Conservation (phyloP, 1,139 yeast species). For the Suzukiozyma palmioleophila region DNA sequence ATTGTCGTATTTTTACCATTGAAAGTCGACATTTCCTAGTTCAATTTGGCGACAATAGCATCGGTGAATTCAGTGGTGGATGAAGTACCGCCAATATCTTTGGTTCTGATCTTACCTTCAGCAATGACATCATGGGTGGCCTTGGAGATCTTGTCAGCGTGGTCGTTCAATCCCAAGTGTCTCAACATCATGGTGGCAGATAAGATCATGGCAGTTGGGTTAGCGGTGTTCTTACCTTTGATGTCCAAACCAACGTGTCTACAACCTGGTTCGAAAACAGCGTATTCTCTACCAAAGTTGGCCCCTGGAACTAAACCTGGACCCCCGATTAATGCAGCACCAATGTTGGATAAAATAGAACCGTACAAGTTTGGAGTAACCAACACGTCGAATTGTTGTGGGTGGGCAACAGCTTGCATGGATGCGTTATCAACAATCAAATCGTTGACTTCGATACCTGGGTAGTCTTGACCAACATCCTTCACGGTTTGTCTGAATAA, state of each 20-base stretch:
- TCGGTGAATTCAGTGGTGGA: slow-evolving; percentile 92
- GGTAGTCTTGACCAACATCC: slow-evolving; percentile 86
- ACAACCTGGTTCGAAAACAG: slow-evolving; percentile 99
- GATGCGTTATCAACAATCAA: slow-evolving; percentile 98
- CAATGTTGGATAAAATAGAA: slow-evolving; percentile 93
- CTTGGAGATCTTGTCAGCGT: slow-evolving; percentile 80
- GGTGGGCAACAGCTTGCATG: slow-evolving; percentile 98
- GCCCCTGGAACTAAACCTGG: slow-evolving; percentile 99
- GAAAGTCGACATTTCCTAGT: slow-evolving; percentile 14
- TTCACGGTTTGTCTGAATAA: slow-evolving; percentile 92
- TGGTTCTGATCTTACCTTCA: slow-evolving; percentile 76
- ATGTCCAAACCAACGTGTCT: slow-evolving; percentile 98
- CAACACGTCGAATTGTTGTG: slow-evolving; percentile 96
- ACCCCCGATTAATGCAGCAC: slow-evolving; percentile 98
- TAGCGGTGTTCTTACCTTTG: slow-evolving; percentile 90
- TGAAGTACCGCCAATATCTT: slow-evolving; percentile 85
- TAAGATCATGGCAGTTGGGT: slow-evolving; percentile 97
- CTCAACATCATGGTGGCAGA: slow-evolving; percentile 89
- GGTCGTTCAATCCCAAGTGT: slow-evolving; percentile 82
- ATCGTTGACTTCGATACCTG: slow-evolving; percentile 78
- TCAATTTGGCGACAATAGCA: slow-evolving; percentile 68
- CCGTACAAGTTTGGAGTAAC: slow-evolving; percentile 99
- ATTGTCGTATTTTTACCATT: not conserved
- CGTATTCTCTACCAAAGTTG: slow-evolving; percentile 95
- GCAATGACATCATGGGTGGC: slow-evolving; percentile 89